Conservation (phyloP, 129 eudicot species). For the Chrysanthemum makinoi region DNA sequence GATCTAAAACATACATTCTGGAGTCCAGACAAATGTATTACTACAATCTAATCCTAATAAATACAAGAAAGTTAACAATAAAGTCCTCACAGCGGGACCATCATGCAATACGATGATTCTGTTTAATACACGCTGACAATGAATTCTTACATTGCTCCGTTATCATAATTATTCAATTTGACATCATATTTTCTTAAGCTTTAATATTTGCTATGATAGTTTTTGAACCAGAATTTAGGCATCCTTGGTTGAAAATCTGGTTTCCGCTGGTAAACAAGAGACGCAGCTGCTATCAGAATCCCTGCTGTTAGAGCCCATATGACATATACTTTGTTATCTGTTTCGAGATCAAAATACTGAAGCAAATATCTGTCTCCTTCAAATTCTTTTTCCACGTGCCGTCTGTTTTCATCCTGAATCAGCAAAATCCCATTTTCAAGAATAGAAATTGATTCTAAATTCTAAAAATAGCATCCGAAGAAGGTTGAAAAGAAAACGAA, state of each 20-base stretch:
- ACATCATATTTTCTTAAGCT: not conserved
- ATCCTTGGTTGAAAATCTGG: conserved; percentile 55
- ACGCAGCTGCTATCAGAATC: conserved; percentile 60
- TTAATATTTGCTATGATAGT: conserved; percentile 17
- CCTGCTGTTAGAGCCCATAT: conserved; percentile 93
- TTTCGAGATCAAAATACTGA: conserved; percentile 59
- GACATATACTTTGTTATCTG: conserved; percentile 38
- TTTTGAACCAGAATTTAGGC: conserved; percentile 46
- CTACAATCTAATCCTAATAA: too few species aligned
- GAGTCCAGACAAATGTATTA: too few species aligned
- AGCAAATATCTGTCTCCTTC: conserved; percentile 55
- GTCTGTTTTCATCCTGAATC: conserved; percentile 64
- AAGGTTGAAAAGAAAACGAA: conserved; percentile 21
- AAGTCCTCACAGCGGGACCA: too few species aligned
- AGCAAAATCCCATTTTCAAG: conserved; percentile 1
- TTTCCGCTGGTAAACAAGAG: conserved; percentile 53
- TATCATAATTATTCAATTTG: not conserved
- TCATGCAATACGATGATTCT: too few species aligned
- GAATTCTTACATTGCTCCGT: too few species aligned
- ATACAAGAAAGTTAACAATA: too few species aligned
- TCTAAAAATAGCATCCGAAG: not conserved
- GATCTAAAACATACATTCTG: too few species aligned
- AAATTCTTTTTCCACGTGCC: conserved; percentile 49
- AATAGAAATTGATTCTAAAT: too few species aligned
- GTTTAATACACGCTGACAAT: too few species aligned